Base-by-base conservation (phyloP, 371 early-diverging fungal genomes). In the Mortierella sp. region DNA sequence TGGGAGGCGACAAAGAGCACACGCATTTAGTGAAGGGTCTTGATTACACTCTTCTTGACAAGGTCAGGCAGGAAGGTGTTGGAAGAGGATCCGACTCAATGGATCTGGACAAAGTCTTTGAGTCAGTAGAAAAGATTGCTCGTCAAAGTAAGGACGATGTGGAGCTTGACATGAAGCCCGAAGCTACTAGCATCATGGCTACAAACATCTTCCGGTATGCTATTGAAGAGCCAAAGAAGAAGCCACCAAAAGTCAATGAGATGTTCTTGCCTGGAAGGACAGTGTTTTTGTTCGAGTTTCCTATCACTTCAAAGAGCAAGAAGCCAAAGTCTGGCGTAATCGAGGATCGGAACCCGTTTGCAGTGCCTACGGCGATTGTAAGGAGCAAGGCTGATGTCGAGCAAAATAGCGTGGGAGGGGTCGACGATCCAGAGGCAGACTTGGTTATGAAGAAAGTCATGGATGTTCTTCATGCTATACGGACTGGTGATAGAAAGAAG, bases 21-120 rank as follows among this genome's bases (percentile, higher is more conserved):
- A 96, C 97, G 2, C 97, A 97, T 84, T 81, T 97, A 60, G 97
- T 97, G 53, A 96, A 95, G 64, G 97, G 97, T 16, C 84, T 97
- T 15, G 97, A 97, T 76, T 95, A 83, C 81, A 88, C 93, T 1
- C 84, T 97, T 18, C 75, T 96, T 43, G 82, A 86, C 51, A 90
- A 91, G 79, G 86, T 90, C 5, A 86, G 94, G 19, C 76, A 76
- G 46, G 84, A 85, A 53, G 58, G 79, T 21, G 62, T 67, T 11
- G 72, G 68, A 0, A 73, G 68, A 7, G 72, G 53, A n/a, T 26
- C 44, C 7, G 71, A 69, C 23, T 51, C 29, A 16, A 63, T 70
- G 48, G 84, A 86, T 28, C 51, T 66, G 56, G 84, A 86, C 60
- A 65, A 66, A 46, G 80, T 75, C 9, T 61, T 66, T 44, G 75